Evolutionary conservation across 345 rosid species (phyloP).

Genomic region (Excoecaria agallocha): DNA sequence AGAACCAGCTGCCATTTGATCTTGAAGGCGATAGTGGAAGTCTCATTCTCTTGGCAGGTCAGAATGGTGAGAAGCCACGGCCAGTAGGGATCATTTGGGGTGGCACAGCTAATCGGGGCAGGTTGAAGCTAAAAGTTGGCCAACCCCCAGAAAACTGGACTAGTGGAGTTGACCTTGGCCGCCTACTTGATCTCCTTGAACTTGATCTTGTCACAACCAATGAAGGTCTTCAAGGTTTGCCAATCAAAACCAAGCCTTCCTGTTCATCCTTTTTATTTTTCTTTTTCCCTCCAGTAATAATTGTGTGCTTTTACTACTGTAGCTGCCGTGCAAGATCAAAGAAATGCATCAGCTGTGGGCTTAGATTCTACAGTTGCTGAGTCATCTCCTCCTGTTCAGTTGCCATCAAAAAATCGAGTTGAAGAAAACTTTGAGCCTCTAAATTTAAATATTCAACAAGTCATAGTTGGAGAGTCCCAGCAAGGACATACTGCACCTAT

Average conservation of each 20-base stretch:
- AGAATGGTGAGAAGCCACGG: slow-evolving; percentile 54
- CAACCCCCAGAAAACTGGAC: slow-evolving; percentile 97
- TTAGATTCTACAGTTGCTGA: slow-evolving; percentile 74
- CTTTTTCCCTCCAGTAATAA: not conserved
- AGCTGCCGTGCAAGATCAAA: slow-evolving; percentile 78
- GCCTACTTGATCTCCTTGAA: slow-evolving; percentile 88
- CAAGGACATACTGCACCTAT: slow-evolving; percentile 27
- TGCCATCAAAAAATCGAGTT: slow-evolving; percentile 47
- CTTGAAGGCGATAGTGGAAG: slow-evolving; percentile 99
- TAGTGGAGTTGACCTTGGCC: slow-evolving; percentile 97
- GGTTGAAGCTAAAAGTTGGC: slow-evolving; percentile 84
- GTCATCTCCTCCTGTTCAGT: slow-evolving; percentile 56
- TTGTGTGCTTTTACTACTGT: slow-evolving; percentile 20
- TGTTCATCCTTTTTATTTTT: not conserved
- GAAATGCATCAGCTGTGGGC: slow-evolving; percentile 61
- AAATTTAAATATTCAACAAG: slow-evolving; percentile 36
- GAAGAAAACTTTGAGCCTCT: slow-evolving; percentile 61
- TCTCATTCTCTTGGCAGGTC: slow-evolving; percentile 76
- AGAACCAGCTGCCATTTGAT: slow-evolving; percentile 91
- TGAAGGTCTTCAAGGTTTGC: slow-evolving; percentile 78
- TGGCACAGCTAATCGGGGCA: slow-evolving; percentile 93
- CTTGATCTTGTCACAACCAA: slow-evolving; percentile 77
- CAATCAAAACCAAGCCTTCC: not conserved
- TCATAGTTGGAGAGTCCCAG: slow-evolving; percentile 35
- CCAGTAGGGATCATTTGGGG: slow-evolving; percentile 99